Base-by-base conservation (phyloP, 306 rosid species). In the Alnus rubra region DNA sequence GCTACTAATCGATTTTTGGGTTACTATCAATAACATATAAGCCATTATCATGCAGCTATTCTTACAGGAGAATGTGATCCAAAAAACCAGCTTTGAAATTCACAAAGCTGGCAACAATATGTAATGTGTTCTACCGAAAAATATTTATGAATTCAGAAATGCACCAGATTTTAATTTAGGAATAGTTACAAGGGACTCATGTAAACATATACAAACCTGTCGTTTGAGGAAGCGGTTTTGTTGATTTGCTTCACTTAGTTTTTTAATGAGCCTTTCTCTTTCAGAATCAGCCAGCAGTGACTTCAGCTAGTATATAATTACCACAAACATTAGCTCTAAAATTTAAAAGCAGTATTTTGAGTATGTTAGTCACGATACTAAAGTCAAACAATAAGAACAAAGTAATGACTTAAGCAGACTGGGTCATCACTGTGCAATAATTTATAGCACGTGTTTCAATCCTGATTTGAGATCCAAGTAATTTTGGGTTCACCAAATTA, bases 211-310 rank as follows among this genome's bases (percentile, higher is more conserved):
- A 74, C 87, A 64, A 15, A 95, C 99, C 97, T 95, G 98, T 80
- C 99, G 84, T 87, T 93, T 95, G 81, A 95, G 96, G 80, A 91
- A 87, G 74, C 99, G 88, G 64, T 91, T 93, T 45, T 95, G 98
- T 80, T 90, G 94, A 84, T 95, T 95, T 74, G 99, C 97, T 80
- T 95, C 97, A 83, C 98, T 95, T 73, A 95, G 93, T 83, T 93
- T 95, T 80, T 78, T 91, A 2, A 86, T 58, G 45, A 95, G 92
- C 78, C 82, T 88, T 16, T 71, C 80, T 83, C 99, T 90, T 76
- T 93, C 89, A 45, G 87, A 79, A 86, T 95, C 96, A 78, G 90
- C 92, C 67, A 93, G 86, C 78, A 92, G 82, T 52, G 91, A 75
- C 74, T 60, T 80, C 78, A 95, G 79, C 98, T 95, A 92, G 56